A percentile compares a stretch with the other conserved stretches of the same genome.
Conservation (phyloP, 306 rosid genomes). For the Pueraria montana region DNA sequence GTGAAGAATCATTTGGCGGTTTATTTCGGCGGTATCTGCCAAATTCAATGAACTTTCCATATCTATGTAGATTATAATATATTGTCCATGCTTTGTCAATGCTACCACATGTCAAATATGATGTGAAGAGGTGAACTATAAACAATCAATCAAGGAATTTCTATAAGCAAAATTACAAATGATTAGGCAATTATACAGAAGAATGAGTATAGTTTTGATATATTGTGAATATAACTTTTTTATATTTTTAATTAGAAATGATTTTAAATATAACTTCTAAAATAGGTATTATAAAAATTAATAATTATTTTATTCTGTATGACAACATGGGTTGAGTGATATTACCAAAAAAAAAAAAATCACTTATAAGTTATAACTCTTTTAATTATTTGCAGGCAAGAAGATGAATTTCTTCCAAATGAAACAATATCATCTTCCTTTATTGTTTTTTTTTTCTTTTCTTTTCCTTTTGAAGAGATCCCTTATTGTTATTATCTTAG, state of each 20-base stretch:
- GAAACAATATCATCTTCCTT: background rate
- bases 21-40: slow-evolving; percentile 3
- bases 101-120: slow-evolving; percentile 2
- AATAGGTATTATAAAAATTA: background rate
- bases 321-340: background rate
- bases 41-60: slow-evolving; percentile 7
- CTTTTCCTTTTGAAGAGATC: no score
- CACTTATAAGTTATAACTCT: background rate
- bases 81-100: background rate
- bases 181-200: background rate
- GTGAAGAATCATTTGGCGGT: slow-evolving; percentile 40
- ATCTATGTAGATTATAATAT: background rate
- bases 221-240: background rate
- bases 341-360: background rate
- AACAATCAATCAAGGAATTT: background rate
- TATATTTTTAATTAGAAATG: background rate
- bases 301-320: background rate
- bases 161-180: background rate
- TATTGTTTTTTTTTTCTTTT: no score
- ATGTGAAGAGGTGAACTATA: background rate
- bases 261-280: background rate
- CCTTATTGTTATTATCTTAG: background rate
- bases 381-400: background rate
- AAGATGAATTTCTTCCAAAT: background rate
- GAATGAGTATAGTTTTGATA: background rate